These are phyloP conservation scores for Auriculariales sp. DNA, from an alignment of 768 basidiomycete genomes.

Conservation along the genomic window DNA sequence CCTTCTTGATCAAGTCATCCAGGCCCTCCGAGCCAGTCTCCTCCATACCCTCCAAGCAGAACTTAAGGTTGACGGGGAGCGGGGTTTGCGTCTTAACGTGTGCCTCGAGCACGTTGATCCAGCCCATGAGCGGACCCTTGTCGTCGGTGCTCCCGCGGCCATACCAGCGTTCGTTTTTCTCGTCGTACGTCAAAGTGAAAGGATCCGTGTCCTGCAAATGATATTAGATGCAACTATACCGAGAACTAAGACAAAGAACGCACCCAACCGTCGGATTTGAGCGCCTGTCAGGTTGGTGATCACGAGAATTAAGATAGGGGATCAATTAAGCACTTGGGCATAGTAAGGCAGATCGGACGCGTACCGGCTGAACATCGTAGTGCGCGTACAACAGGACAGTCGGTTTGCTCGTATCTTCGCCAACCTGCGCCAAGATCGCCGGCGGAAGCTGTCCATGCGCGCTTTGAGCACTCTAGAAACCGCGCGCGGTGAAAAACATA, in stretches of 20 bases:
- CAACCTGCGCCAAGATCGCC: slow-evolving; percentile 67
- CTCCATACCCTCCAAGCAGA: slow-evolving; percentile 97
- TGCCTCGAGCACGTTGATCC: slow-evolving; percentile 83
- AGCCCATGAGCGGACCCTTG: slow-evolving; percentile 80
- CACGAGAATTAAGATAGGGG: not conserved
- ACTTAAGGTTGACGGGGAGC: slow-evolving; percentile 78
- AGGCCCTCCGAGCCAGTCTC: slow-evolving; percentile 86
- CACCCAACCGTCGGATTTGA: slow-evolving; percentile 63
- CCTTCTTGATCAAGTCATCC: slow-evolving; percentile 69
- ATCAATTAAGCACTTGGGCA: not conserved
- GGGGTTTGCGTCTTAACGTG: slow-evolving; percentile 33
- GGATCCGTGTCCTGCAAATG: slow-evolving; percentile 42
- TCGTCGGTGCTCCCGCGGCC: slow-evolving; percentile 85
- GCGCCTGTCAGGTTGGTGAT: slow-evolving; percentile 13
- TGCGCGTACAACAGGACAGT: slow-evolving; percentile 90
- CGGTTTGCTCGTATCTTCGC: slow-evolving; percentile 79
- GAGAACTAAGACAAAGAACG: not conserved
- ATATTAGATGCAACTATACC: not conserved
- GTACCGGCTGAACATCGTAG: slow-evolving; percentile 86
- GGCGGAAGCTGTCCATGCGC: slow-evolving; percentile 44
- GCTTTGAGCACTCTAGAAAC: too few species aligned
- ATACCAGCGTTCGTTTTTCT: slow-evolving; percentile 45
- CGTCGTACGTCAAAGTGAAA: slow-evolving; percentile 49
- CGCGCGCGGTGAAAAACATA: too few species aligned
- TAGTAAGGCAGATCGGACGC: slow-evolving; percentile 11